Base-by-base conservation (phyloP, 495 filamentous ascomycete species). In the Podospora pseudocomata region DNA sequence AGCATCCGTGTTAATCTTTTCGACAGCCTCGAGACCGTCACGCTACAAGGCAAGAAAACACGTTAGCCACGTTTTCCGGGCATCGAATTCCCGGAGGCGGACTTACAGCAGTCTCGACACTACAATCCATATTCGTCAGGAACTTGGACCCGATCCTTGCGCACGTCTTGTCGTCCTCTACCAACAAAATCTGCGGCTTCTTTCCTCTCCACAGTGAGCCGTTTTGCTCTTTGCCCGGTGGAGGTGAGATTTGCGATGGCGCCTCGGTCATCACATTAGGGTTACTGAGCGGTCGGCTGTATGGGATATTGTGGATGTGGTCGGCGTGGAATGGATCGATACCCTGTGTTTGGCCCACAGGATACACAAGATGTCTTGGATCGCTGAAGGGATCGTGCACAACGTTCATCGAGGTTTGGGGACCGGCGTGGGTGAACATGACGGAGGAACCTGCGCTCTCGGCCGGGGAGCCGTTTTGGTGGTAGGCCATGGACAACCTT, bases 321-420 rank as follows among this genome's bases (percentile, higher is more conserved):
- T 97, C 93, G 69, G 91, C 90, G 73, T 94, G 94, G 86, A 94
- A 94, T 7, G 93, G 93, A 77, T 97, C 93, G 73, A 97, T 97
- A 27, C 93, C 93, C 68, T 93, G 90, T 5, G 89, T 93, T 62
- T 92, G 87, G 0, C 93, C 93, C 19, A 96, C 92, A 0, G 93
- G 93, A 77, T 97, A 97, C 18, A 97, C 92, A 68, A 96, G 84
- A 65, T 88, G 88, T 68, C 95, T 92, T 55, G 92, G 81, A 60
- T 96, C 93, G 70, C 77, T 84, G n/a, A 84, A 72, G 27, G 81
- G 79, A 66, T 82, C 81, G 75, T 79, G 80, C 65, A 79, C 76
- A 54, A 81, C 74, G 16, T 75, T 74, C 65, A 80, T 78, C 16
- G 75, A 70, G 28, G 68, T 74, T 2, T 11, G 39, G 32, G 75